These are phyloP conservation scores for Tolypocladium album DNA, from an alignment of 2,329 filamentous ascomycete genomes.

Conservation along the genomic window DNA sequence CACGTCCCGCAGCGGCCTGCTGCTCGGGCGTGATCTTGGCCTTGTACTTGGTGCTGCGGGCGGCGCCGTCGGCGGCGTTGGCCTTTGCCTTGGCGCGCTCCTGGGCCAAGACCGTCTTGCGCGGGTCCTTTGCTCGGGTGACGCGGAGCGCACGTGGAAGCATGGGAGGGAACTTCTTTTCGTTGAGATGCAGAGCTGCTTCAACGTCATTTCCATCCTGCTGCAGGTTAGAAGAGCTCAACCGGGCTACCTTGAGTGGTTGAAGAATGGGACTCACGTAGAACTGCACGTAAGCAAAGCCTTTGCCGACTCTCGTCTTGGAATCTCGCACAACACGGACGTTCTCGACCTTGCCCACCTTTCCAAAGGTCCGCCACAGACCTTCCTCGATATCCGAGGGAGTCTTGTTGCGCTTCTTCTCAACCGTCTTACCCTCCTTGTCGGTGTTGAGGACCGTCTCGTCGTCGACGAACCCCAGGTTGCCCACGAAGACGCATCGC, in stretches of 20 bases:
- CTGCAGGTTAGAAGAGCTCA: neutral
- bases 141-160: constrained; percentile 84
- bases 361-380: constrained; percentile 70
- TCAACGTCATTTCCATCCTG: constrained; percentile 80
- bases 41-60: constrained; percentile 44
- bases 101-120: constrained; percentile 43
- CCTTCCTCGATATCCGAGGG: constrained; percentile 89
- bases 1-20: constrained; percentile 62
- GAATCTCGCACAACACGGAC: constrained; percentile 86
- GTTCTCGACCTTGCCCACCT: constrained; percentile 74
- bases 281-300: constrained; percentile 97
- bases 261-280: constrained; percentile 34
- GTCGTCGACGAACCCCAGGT: constrained; percentile 91
- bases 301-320: constrained; percentile 87
- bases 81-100: constrained; percentile 18
- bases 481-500: constrained; percentile 92
- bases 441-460: constrained; percentile 61
- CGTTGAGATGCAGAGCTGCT: constrained; percentile 76
- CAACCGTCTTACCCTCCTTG: constrained; percentile 53
- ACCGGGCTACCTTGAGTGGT: no score
- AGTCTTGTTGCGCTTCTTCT: constrained; percentile 62
- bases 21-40: constrained; percentile 61
- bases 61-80: constrained; percentile 24
- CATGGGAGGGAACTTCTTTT: constrained; percentile 88
- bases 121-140: constrained; percentile 67